phyloP scores from a whole-genome alignment of 1,139 yeast genomes.

The Scheffersomyces quercinus region DNA sequence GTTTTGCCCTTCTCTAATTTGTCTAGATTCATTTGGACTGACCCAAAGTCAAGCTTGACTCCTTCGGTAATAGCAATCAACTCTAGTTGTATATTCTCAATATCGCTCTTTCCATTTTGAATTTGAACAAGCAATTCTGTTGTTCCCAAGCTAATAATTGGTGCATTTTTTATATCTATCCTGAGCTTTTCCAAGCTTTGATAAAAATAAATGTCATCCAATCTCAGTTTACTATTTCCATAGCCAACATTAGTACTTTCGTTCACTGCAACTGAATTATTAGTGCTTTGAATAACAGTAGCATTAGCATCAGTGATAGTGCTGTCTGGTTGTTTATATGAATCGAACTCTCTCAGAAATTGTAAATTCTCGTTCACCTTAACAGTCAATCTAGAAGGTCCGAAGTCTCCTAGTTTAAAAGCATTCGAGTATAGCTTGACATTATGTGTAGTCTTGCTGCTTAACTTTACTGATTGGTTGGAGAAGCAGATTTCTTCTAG shows the following conservation, averaged over 20 bases:
- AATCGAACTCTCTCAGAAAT: conserved; percentile 9
- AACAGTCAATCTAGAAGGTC: conserved; percentile 20
- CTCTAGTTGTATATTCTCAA: conserved; percentile 14
- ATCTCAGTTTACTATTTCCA: background rate
- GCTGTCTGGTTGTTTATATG: background rate
- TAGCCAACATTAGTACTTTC: background rate
- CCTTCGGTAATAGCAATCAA: conserved; percentile 20
- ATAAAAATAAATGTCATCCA: conserved; percentile 9
- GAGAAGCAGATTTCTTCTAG: conserved; percentile 10
- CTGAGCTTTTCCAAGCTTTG: conserved; percentile 23
- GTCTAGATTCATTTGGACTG: conserved; percentile 3
- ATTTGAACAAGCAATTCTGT: conserved; percentile 21
- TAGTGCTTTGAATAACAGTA: conserved; percentile 10
- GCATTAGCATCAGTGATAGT: conserved; percentile 10
- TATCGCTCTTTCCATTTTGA: conserved; percentile 17
- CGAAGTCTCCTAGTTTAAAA: conserved; percentile 27
- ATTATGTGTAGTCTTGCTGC: conserved; percentile 9
- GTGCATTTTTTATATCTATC: conserved; percentile 21
- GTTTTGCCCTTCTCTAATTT: conserved; percentile 18
- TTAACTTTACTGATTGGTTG: conserved; percentile 9
- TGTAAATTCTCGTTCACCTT: conserved; percentile 21
- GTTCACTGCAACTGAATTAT: background rate
- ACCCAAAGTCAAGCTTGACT: conserved; percentile 10
- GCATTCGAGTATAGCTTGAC: conserved; percentile 23
- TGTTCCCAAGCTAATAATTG: conserved; percentile 21